Evolutionary conservation across 208 protist species (phyloP).

Genomic region (Acanthamoeba pearcei): DNA sequence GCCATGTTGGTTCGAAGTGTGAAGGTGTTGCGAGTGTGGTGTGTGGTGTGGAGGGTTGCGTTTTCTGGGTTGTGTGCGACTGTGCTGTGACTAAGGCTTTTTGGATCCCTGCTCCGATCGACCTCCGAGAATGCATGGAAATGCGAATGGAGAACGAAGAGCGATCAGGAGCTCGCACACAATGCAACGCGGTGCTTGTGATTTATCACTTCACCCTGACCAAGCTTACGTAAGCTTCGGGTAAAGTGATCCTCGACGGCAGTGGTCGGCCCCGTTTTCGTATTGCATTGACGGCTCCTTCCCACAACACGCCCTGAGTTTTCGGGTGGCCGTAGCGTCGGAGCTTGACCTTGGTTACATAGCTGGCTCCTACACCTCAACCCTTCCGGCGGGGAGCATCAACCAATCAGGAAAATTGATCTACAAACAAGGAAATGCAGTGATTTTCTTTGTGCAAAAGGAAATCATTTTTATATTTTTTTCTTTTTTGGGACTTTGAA

Average conservation of each 20-base stretch:
- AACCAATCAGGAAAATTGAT: no score
- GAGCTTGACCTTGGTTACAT: neutral
- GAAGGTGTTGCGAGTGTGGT: neutral
- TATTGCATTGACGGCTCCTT: neutral
- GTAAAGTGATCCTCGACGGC: neutral
- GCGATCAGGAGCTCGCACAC: neutral
- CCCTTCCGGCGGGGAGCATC: no score
- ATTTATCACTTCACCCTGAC: neutral
- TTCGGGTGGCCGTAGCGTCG: neutral
- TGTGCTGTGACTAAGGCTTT: neutral
- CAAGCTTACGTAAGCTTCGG: no score
- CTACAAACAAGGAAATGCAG: neutral
- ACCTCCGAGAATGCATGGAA: neutral
- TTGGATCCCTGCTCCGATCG: neutral
- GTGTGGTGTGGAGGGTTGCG: neutral
- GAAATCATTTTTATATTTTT: neutral
- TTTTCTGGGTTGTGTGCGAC: neutral
- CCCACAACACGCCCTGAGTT: neutral
- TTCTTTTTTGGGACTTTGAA: neutral
- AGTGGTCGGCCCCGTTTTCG: neutral
- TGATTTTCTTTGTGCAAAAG: neutral
- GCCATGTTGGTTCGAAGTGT: neutral
- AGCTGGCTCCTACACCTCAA: neutral
- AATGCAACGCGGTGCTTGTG: neutral
- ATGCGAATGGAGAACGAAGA: neutral